Base-by-base conservation (phyloP, 225 moss, liverwort and hornwort species). In the Climacium dendroides region DNA sequence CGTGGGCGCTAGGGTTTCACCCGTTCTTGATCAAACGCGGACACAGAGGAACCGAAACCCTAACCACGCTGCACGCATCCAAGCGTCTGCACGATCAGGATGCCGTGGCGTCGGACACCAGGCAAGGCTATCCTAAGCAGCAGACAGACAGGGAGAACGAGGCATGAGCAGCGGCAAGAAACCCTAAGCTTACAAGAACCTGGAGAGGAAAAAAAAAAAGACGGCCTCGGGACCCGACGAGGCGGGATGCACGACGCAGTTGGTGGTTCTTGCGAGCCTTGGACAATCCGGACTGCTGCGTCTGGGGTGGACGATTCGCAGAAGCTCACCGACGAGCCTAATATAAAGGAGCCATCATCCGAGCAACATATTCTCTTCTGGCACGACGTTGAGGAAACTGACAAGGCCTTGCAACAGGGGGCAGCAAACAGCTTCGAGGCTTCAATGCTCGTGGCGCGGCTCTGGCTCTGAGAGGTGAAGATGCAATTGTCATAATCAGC, bases 1-100 rank as follows among this genome's bases (percentile, higher is more conserved):
- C 55, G 35, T 8, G 52, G 13, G 54, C 67, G 52, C 86, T 90
- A 88, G 91, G 86, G 85, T 91, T 91, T 80, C 91, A 45, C 87
- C 78, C 39, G 79, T 74, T 85, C 91, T 89, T 91, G 91, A 83
- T 85, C 86, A 83, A 85, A 67, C 75, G 74, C 34, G 24, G 4
- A 10, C 55, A 10, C 57, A 32, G 58, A 74, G 55, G 19, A 71
- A 71, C 53, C 85, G 59, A 85, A 91, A 88, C 87, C 85, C 91
- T 88, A 91, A 86, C 75, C 79, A 47, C 65, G 59, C 58, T 59
- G 30, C 66, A 29, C 58, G 35, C 77, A 81, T 30, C 63, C 87
- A 11, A 78, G 37, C 85, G 61, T 52, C 82, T 15, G 78, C 88
- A 52, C 74, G 25, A 84, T 70, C 89, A 60, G 45, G 65, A 76